These are phyloP conservation scores for Paracoccidioides lutzii DNA, from an alignment of 2,329 filamentous ascomycete species.

Conservation along the genomic window DNA sequence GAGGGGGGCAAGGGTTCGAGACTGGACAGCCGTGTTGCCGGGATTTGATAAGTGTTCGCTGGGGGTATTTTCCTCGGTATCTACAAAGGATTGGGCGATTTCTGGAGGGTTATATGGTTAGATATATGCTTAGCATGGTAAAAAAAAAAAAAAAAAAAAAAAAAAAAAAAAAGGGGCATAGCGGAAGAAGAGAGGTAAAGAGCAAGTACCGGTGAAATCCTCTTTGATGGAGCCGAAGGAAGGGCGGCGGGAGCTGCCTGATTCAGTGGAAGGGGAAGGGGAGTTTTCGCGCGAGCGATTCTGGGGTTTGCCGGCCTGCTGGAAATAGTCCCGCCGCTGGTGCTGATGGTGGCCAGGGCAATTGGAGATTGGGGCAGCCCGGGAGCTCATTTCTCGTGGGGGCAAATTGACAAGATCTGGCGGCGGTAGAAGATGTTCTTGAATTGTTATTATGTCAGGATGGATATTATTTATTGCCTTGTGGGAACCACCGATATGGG, in stretches of 20 bases:
- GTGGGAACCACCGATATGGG: neutral
- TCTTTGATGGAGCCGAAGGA: constrained; percentile 35
- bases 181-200: neutral
- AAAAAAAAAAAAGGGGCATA: neutral
- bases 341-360: neutral
- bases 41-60: constrained; percentile 17
- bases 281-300: constrained; percentile 21
- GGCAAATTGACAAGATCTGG: constrained; percentile 13
- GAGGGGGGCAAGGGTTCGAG: constrained; percentile 15
- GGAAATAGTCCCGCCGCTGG: neutral
- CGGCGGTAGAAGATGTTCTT: constrained; percentile 16
- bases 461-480: constrained; percentile 14
- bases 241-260: constrained; percentile 23
- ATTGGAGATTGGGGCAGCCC: neutral
- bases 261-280: constrained; percentile 24
- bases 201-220: constrained; percentile 27
- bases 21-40: constrained; percentile 15
- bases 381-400: constrained; percentile 6
- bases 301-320: constrained; percentile 5
- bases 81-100: constrained; percentile 33
- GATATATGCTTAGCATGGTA: neutral
- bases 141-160: too few species aligned
- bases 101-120: constrained; percentile 14
- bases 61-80: constrained; percentile 23
- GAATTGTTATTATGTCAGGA: constrained; percentile 13